These are phyloP conservation scores for Nidularia sp. DNA, from an alignment of 768 basidiomycete genomes.

Conservation along the genomic window DNA sequence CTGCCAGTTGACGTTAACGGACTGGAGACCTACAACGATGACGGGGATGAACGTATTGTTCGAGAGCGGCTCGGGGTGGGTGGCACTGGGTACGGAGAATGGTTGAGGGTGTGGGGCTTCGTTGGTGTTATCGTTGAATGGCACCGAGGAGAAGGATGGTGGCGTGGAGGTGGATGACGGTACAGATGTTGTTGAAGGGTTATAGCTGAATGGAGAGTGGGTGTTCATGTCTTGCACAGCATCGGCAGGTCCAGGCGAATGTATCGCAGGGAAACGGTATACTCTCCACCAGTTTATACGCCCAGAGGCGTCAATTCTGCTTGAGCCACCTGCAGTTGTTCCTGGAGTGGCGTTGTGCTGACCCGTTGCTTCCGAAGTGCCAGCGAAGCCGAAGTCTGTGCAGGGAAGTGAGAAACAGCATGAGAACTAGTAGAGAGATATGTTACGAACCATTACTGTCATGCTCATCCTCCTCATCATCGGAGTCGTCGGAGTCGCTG, in stretches of 20 bases:
- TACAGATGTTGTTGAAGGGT: no score
- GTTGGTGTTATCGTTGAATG: not conserved
- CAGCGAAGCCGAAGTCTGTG: no score
- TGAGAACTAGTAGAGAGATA: not conserved
- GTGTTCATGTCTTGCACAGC: no score
- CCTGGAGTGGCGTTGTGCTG: not conserved
- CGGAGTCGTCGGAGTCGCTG: conserved; percentile 31
- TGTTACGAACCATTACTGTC: conserved; percentile 16
- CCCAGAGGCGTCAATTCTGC: conserved; percentile 28
- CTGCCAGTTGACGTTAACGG: conserved; percentile 43
- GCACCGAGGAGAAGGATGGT: not conserved
- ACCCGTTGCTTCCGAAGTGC: no score
- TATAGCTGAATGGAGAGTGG: no score
- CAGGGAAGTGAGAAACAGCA: not conserved
- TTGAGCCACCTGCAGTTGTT: conserved; percentile 12
- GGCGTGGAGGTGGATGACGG: not conserved
- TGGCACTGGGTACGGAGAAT: not conserved
- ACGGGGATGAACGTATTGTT: conserved; percentile 66
- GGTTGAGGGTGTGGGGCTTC: not conserved
- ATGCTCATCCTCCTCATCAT: conserved; percentile 23
- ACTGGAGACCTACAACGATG: conserved; percentile 80
- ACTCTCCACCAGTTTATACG: conserved; percentile 80
- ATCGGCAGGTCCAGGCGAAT: conserved; percentile 15
- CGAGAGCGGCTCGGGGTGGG: not conserved
- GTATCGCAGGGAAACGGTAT: conserved; percentile 76